Evolutionary conservation across 371 early-diverging fungal species (phyloP), one percentile per base, ranked within the genome.

Genomic region (Parasitella parasitica): DNA sequence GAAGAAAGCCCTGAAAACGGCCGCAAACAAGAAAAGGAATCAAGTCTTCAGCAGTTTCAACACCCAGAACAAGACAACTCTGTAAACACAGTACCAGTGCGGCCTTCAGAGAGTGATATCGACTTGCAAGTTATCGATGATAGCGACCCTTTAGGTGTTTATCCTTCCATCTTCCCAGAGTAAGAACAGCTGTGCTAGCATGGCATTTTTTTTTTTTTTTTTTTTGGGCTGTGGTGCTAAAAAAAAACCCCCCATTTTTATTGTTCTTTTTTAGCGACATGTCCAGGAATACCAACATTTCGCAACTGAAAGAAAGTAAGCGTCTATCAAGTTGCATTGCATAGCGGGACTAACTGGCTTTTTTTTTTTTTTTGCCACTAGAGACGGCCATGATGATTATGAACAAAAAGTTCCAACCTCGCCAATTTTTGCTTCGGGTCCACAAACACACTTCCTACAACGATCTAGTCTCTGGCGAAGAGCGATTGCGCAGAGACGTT

Each of bases 371-470:
- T n/a, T n/a, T n/a, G n/a, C n/a, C n/a, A n/a, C n/a, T 54, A 82
- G 82, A 75, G 46, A 69, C 82, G 4, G 58, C 75, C 3, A 32
- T 79, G 30, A 77, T 82, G 55, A 77, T 77, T 5, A 73, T 87
- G 34, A 85, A 82, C 73, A 91, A 88, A 66, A 82, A 80, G 34
- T 97, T 97, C 65, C 87, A 90, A 52, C 88, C 96, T 8, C 86
- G 84, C 9, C 73, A 81, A 12, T 97, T 94, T 64, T 77, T 97
- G 57, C 77, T 85, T 15, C 83, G 87, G n/a, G 90, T 96, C 0
- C 98, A 97, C 73, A 78, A 83, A 30, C 82, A 87, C 54, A 92
- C 98, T 4, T 74, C 90, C 0, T 95, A 90, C 63, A 85, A 86
- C 2, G 94, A 96, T 18, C 70, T 97, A 20, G 84, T 89, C 39